Evolutionary conservation across 495 filamentous ascomycete species (phyloP), one percentile per base, ranked within the genome.

Genomic region (Evernia prunastri): DNA sequence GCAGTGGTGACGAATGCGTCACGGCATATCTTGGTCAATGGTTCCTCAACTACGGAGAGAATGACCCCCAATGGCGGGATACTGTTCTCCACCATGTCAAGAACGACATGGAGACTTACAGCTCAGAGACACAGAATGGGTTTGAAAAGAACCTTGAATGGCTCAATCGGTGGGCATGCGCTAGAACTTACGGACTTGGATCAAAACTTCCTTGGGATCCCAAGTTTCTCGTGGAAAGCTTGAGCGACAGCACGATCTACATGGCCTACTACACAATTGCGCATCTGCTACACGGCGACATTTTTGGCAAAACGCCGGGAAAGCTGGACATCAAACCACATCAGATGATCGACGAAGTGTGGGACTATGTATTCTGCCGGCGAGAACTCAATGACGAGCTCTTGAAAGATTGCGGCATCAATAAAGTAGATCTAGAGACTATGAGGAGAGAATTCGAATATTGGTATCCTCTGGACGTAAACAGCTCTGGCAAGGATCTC

Each of bases 251-350:
- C 47, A 96, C 94, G 3, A 83, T 97, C 71, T 98, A 98, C 77
- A 93, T 92, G 88, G 86, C 91, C 20, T 98, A 97, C 78, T 98
- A 98, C 77, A 96, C 94, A 11, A 85, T 98, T 66, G 86, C 90
- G 15, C 93, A 96, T 74, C 82, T 87, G 67, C 84, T 98, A 29
- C 92, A 96, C 76, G 83, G 78, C 56, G 87, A 91, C 69, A 84
- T 91, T 35, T 96, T 89, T 66, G 92, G 92, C 23, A 85, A 84
- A 64, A 79, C 85, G 59, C 78, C 81, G 59, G 92, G 92, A 59
- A 72, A 81, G 36, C 76, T 86, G 31, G 78, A 84, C 63, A 79
- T 96, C 65, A 86, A 80, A 42, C 79, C 92, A 2, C 88, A 92
- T 17, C 90, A 97, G 75, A 94, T 98, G 91, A 90, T 80, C 43